A percentile compares a stretch with the other conserved stretches of the same genome.
These are phyloP conservation scores for Paramecium caudatum DNA, from an alignment of 73 alveolate genomes.

Conservation along the genomic window DNA sequence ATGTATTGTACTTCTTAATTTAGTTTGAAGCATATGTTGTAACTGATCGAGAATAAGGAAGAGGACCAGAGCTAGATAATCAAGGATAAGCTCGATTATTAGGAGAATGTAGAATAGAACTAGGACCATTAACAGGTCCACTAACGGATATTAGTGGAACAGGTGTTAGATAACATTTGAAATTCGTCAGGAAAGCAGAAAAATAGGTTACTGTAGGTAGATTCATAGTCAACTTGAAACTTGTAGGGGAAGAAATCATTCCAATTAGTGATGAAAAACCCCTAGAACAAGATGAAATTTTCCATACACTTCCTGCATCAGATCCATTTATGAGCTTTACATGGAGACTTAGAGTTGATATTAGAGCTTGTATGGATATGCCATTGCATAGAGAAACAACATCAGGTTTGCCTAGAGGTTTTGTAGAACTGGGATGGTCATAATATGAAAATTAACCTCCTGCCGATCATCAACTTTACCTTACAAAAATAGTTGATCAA, in stretches of 20 bases:
- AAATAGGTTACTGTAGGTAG: constrained; percentile 97
- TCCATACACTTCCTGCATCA: constrained; percentile 96
- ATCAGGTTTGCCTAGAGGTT: constrained; percentile 94
- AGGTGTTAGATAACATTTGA: constrained; percentile 94
- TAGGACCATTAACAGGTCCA: constrained; percentile 96
- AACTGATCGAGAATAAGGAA: constrained; percentile 93
- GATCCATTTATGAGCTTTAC: constrained; percentile 94
- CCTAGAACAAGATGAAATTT: constrained; percentile 86
- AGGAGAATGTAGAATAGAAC: constrained; percentile 97
- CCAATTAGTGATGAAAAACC: constrained; percentile 86
- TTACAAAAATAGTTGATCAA: constrained; percentile 92
- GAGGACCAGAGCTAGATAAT: constrained; percentile 89
- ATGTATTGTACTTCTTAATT: constrained; percentile 80
- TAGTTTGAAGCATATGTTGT: constrained; percentile 97
- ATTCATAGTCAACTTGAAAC: constrained; percentile 92
- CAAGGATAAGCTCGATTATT: constrained; percentile 98
- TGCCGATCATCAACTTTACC: constrained; percentile 90
- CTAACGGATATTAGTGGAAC: constrained; percentile 97
- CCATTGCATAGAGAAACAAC: constrained; percentile 94
- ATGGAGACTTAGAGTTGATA: constrained; percentile 98
- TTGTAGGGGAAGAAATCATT: constrained; percentile 81
- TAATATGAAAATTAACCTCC: constrained; percentile 95
- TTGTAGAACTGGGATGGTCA: constrained; percentile 97
- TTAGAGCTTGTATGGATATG: constrained; percentile 95
- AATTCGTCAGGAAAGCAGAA: constrained; percentile 90